Evolutionary conservation across 345 rosid genomes (phyloP), one percentile per base, ranked within the genome.

Genomic region (Geranium brycei): DNA sequence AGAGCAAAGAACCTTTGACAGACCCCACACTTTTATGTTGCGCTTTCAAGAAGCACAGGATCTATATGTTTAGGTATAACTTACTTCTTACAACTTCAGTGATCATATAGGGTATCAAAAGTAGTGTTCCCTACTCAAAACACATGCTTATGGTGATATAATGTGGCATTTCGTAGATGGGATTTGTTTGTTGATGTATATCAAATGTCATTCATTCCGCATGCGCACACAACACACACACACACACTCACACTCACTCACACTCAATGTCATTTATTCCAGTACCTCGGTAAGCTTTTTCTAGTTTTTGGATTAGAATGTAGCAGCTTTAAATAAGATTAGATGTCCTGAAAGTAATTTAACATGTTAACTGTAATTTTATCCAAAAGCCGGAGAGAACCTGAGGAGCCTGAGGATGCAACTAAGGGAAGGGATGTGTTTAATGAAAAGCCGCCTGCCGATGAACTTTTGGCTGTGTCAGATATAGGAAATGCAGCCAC

Each of bases 401-500:
- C 99, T 10, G 97, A 87, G 81, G 99, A 93, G 74, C 91, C 97
- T 65, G 97, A 88, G 71, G 99, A 93, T 75, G 82, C 95, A 64
- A 88, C 85, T 62, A 92, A 93, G 73, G 97, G 99, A 47, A 91
- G 99, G 65, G 95, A 85, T 57, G 91, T 88, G 65, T 88, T 93
- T 70, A 91, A 91, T 70, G 99, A 93, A 78, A 93, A 93, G 80
- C 99, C 99, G 59, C 91, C 97, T 19, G 79, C 96, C 15, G 97
- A 93, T 79, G 99, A 93, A 78, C 95, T 93, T 77, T 67, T 93
- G 91, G 74, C 99, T 64, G 97, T 73, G 53, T 93, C 99, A 40
- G 99, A 93, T 65, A 79, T 85, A 75, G 99, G 99, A 74, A 90
- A 88, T 73, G 51, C 96, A 35, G 91, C 76, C 15, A 85, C 97